Conservation (phyloP, 768 basidiomycete species). For the Tylopilus subfusipes region DNA sequence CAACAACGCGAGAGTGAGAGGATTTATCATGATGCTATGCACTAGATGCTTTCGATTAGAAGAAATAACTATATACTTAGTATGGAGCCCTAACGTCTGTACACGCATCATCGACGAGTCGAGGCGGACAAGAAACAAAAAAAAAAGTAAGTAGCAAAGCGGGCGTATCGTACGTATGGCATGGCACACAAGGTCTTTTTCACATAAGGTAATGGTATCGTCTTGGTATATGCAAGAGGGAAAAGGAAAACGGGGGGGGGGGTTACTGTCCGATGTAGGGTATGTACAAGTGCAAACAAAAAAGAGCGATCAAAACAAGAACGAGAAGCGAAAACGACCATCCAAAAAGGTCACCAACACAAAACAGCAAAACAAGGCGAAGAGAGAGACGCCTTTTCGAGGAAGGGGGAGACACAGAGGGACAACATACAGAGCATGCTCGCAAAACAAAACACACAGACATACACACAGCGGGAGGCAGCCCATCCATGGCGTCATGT, state of each 20-base stretch:
- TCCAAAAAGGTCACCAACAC: background rate
- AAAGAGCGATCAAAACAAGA: background rate
- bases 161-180: background rate
- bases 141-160: background rate
- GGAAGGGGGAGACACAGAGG: background rate
- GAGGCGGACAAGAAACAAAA: background rate
- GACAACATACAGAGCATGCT: conserved; percentile 12
- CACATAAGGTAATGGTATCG: background rate
- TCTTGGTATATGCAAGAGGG: background rate
- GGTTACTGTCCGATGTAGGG: background rate
- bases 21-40: too few relatives aligned
- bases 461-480: background rate
- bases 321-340: background rate
- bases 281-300: background rate
- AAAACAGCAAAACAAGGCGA: background rate
- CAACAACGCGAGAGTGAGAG: too few relatives aligned
- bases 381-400: background rate
- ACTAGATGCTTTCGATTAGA: too few relatives aligned
- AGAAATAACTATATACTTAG: too few relatives aligned
- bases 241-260: background rate
- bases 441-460: conserved; percentile 4
- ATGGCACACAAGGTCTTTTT: background rate
- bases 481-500: background rate
- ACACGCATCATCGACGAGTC: too few relatives aligned
- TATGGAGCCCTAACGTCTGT: too few relatives aligned